These are phyloP conservation scores for Dittrichia graveolens DNA, from an alignment of 129 eudicot genomes.

Conservation along the genomic window DNA sequence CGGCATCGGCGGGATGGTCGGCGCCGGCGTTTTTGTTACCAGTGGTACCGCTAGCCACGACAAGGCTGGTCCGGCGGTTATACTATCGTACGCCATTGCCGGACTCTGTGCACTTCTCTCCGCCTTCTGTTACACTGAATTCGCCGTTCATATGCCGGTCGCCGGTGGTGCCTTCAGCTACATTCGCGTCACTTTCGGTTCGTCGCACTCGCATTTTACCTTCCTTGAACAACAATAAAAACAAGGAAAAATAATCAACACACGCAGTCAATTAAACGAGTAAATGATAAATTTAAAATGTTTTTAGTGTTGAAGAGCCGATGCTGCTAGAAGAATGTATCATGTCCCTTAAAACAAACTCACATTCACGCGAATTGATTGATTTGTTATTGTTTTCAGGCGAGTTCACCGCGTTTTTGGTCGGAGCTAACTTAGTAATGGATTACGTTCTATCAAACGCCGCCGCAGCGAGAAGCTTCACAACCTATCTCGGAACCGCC, in stretches of 20 bases:
- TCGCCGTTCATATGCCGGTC: conserved; percentile 96
- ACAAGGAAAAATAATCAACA: no score
- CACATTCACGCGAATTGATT: conserved; percentile 21
- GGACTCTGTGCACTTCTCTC: conserved; percentile 90
- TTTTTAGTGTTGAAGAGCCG: no score
- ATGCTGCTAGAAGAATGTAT: no score
- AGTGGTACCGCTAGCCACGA: conserved; percentile 66
- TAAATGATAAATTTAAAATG: no score
- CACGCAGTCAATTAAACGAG: no score
- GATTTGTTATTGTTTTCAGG: conserved; percentile 39
- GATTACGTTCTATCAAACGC: conserved; percentile 94
- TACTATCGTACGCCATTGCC: conserved; percentile 94
- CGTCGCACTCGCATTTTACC: not conserved
- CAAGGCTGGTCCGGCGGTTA: conserved; percentile 78
- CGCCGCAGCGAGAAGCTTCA: conserved; percentile 89
- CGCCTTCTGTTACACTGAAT: conserved; percentile 95
- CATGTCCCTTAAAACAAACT: no score
- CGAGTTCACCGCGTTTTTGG: conserved; percentile 77
- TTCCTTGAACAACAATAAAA: not conserved
- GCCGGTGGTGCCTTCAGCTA: conserved; percentile 99
- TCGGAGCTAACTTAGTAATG: conserved; percentile 83
- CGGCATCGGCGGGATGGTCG: conserved; percentile 97
- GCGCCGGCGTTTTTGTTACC: conserved; percentile 95
- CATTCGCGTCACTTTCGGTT: conserved; percentile 91
- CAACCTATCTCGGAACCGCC: conserved; percentile 80